Conservation (phyloP, 768 basidiomycete species). For the Thelephora ganbajun region DNA sequence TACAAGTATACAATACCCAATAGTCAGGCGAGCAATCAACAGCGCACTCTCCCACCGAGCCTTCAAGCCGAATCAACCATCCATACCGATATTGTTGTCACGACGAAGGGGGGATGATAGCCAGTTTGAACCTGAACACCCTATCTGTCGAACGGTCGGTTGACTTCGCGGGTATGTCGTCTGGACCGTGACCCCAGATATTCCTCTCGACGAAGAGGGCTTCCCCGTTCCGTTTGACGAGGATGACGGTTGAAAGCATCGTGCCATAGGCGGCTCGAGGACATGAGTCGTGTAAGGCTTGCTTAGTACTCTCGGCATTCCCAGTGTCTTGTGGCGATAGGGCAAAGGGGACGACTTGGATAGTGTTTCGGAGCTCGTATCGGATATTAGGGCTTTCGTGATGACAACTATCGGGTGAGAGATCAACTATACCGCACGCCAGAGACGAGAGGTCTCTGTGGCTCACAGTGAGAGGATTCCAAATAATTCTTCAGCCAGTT, state of each 20-base stretch:
- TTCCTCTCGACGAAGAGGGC: conserved; percentile 64
- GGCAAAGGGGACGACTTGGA: conserved; percentile 43
- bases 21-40: background rate
- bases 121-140: conserved; percentile 33
- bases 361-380: conserved; percentile 43
- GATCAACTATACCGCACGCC: no score
- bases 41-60: no score
- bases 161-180: conserved; percentile 25
- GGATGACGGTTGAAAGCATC: conserved; percentile 57
- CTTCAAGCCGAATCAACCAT: no score
- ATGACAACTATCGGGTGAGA: conserved; percentile 3
- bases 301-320: conserved; percentile 1
- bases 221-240: conserved; percentile 44
- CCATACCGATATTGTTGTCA: no score
- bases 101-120: background rate
- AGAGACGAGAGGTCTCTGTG: conserved; percentile 4
- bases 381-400: conserved; percentile 25
- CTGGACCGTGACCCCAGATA: conserved; percentile 34
- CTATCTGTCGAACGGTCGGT: conserved; percentile 29
- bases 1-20: background rate
- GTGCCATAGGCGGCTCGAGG: conserved; percentile 40
- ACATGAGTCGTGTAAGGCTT: background rate
- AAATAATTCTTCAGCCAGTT: conserved; percentile 47
- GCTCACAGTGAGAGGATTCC: conserved; percentile 53
- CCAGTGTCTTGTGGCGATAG: conserved; percentile 6